Base-by-base conservation (phyloP, 306 rosid species). In the Cucurbita maxima region DNA sequence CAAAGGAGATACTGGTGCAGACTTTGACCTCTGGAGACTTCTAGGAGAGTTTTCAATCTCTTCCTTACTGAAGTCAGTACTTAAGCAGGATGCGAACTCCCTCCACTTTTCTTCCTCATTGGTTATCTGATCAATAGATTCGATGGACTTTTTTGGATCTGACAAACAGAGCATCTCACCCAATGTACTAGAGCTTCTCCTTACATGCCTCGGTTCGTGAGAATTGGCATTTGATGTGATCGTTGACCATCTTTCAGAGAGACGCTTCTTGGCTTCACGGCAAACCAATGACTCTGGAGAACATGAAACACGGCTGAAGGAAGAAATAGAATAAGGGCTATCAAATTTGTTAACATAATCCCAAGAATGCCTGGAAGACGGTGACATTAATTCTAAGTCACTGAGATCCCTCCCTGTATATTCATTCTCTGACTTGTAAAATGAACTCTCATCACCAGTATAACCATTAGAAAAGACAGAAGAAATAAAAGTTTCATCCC, bases 91-190 rank as follows among this genome's bases (percentile, higher is more conserved):
- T 78, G 41, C 79, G 64, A 76, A 81, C 71, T 79, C 91, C 44
- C 81, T 71, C 71, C 71, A 79, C 71, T 87, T 92, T 76, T 74
- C 86, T 30, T 83, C 88, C 62, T 81, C 85, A 72, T 56, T 67
- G 66, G 47, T 2, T 80, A 54, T 68, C 71, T 78, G 83, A 79
- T 70, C 82, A 75, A 73, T 83, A 77, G 85, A 74, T 76, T 79
- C 66, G 16, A 56, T 62, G 8, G 84, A 71, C 79, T 88, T 95
- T 87, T 84, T 95, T 71, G 59, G 53, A 74, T 85, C 88, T 8
- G 88, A 83, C 71, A 95, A 89, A 53, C 96, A 89, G 58, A 95
- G 99, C 99, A 95, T 89, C 77, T 95, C 99, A 36, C 97, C 97
- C 77, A 95, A 79, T 14, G 99, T 91, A 81, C 90, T 84, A 36